Evolutionary conservation across 305 asterid species (phyloP).

Genomic region (Fraxinus platypoda): DNA sequence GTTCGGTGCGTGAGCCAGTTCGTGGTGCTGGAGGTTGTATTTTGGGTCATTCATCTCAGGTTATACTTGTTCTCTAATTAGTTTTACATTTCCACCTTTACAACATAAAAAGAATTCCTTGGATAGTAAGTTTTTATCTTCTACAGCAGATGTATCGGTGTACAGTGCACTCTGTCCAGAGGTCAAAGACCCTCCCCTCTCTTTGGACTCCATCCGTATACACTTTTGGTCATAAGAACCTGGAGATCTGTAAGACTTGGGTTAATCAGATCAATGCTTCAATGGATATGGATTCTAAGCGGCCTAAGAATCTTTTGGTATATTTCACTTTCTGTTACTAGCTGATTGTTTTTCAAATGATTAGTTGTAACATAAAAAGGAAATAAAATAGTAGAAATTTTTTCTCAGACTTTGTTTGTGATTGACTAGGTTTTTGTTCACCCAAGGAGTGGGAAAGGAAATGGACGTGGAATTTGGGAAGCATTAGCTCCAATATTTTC

Average conservation of each 20-base stretch:
- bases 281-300: conserved; percentile 43
- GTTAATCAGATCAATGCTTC: conserved; percentile 49
- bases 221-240: conserved; percentile 71
- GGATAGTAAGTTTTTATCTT: conserved; percentile 24
- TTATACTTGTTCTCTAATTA: conserved; percentile 27
- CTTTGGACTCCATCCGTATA: conserved; percentile 58
- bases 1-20: conserved; percentile 48
- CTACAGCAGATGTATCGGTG: conserved; percentile 76
- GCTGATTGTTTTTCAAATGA: background rate
- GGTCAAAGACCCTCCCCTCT: conserved; percentile 57
- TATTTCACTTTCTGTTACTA: conserved; percentile 25
- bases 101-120: conserved; percentile 10
- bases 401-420: conserved; percentile 28
- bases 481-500: conserved; percentile 76
- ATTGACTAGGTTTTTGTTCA: conserved; percentile 82
- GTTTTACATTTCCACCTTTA: conserved; percentile 13
- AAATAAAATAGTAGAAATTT: conserved; percentile 14
- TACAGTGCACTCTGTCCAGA: conserved; percentile 57
- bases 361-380: conserved; percentile 22
- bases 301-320: conserved; percentile 93
- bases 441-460: conserved; percentile 92
- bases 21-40: conserved; percentile 47
- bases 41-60: conserved; percentile 62
- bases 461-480: conserved; percentile 83
- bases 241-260: conserved; percentile 72